Conservation (phyloP, 192 early-diverging fungal genomes). For the Coemansia pectinata region DNA sequence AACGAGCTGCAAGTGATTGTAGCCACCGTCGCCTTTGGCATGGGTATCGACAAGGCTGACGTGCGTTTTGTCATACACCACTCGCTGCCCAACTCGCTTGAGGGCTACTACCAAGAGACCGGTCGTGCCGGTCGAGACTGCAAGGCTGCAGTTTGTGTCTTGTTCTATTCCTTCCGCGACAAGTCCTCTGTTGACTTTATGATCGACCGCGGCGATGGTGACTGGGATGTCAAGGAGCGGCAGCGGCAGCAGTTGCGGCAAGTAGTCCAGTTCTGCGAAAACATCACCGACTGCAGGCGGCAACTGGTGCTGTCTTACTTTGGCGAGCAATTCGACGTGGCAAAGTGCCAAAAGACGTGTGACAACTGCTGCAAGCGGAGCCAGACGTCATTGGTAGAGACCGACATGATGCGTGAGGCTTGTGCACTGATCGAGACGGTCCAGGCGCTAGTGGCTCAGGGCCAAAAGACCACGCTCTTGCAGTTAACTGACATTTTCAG, state of each 20-base stretch:
- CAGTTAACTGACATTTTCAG: slow-evolving; percentile 75
- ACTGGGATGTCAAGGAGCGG: slow-evolving; percentile 78
- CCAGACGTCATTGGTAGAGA: slow-evolving; percentile 19
- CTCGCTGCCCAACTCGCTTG: slow-evolving; percentile 83
- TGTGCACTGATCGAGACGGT: slow-evolving; percentile 58
- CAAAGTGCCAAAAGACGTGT: slow-evolving; percentile 73
- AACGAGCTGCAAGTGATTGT: slow-evolving; percentile 81
- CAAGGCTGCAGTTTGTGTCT: slow-evolving; percentile 72
- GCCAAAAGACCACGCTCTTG: slow-evolving; percentile 63
- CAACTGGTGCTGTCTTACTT: slow-evolving; percentile 88
- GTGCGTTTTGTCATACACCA: slow-evolving; percentile 96
- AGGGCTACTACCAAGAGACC: slow-evolving; percentile 97
- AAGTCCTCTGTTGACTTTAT: slow-evolving; percentile 71
- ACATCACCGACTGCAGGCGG: slow-evolving; percentile 83
- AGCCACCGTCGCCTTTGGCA: slow-evolving; percentile 96
- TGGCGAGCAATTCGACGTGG: slow-evolving; percentile 75
- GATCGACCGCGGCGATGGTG: slow-evolving; percentile 84
- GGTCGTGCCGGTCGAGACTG: slow-evolving; percentile 96
- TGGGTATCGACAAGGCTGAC: slow-evolving; percentile 97
- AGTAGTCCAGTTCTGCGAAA: slow-evolving; percentile 83
- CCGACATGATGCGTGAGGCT: slow-evolving; percentile 61
- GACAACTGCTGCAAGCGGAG: slow-evolving; percentile 76
- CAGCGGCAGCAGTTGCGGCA: slow-evolving; percentile 63
- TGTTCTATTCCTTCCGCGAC: slow-evolving; percentile 81
- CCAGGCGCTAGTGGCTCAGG: slow-evolving; percentile 27